Evolutionary conservation across 306 rosid species (phyloP), one percentile per base, ranked within the genome.

Genomic region (Quillaja saponaria): DNA sequence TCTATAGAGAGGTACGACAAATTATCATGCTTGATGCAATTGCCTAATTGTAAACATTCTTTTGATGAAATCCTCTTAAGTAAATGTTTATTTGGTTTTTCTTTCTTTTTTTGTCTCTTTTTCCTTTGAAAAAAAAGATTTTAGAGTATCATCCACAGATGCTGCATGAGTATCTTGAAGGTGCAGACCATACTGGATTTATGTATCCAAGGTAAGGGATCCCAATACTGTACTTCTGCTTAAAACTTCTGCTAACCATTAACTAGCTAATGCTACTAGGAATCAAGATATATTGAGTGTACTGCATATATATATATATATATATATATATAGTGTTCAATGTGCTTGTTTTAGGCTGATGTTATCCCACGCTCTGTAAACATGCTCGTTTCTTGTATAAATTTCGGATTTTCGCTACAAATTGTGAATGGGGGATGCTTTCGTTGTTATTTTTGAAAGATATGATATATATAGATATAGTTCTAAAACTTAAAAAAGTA

Each of bases 141-240:
- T 75, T 85, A 47, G 91, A 85, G 77, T 85, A 85, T 77, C 87
- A 85, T 72, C 91, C 91, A 15, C 81, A 79, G 70, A 85, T 85
- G 87, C 72, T 85, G 51, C 75, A 64, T 28, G 91, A 82, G 68
- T 74, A 85, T 71, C 74, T 82, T 34, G 63, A 77, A 47, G 87
- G 87, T 53, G 70, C 71, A 17, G 85, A 77, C 17, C 68, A 74
- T 58, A 53, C 66, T 68, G 69, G 72, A 66, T 85, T 82, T 76
- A 61, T 85, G 81, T 85, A 85, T 81, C 87, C 91, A 55, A 85
- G 91, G 91, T 85, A 54, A 56, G 78, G 31, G 47, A 63, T 31
- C 13, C 38, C 10, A 9, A 5, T 5, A 14, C 8, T 8, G 7
- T 60, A 37, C 19, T 50, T 15, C 34, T 64, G 46, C 20, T 3